A percentile compares a stretch with the other conserved stretches of the same genome.
Conservation (phyloP, 2,329 filamentous ascomycete genomes). For the Pseudogymnoascus sp. region DNA sequence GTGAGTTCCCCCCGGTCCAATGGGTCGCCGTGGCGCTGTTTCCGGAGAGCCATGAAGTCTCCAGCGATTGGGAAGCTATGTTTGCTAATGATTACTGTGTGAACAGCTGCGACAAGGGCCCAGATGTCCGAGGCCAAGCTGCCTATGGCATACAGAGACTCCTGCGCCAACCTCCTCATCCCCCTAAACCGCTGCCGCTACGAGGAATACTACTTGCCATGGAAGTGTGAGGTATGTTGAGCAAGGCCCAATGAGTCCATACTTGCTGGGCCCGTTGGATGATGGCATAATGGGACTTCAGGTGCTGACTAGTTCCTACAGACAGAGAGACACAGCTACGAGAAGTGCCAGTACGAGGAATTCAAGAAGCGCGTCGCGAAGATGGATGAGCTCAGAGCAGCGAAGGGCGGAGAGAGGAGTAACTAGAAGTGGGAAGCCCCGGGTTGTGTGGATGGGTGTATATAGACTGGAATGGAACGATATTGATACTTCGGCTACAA, state of each 20-base stretch:
- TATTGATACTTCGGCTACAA: conserved; percentile 2
- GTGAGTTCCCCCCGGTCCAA: conserved; percentile 20
- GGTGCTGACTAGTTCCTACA: conserved; percentile 35
- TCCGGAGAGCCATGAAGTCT: conserved; percentile 30
- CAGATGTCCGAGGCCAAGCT: conserved; percentile 90
- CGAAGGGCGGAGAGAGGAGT: conserved; percentile 77
- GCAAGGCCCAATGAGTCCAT: not conserved
- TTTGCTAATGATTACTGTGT: not conserved
- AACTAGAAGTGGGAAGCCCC: conserved; percentile 51
- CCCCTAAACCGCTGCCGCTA: conserved; percentile 91
- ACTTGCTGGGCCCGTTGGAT: not conserved
- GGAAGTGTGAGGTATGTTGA: conserved; percentile 85
- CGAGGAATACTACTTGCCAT: conserved; percentile 89
- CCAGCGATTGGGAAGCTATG: conserved; percentile 15
- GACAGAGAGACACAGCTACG: conserved; percentile 96
- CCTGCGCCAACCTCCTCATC: conserved; percentile 89
- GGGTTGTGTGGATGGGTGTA: conserved; percentile 18
- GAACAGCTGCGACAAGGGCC: conserved; percentile 69
- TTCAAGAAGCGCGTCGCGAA: conserved; percentile 98
- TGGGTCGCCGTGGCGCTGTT: conserved; percentile 15
- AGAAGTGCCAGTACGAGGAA: conserved; percentile 98
- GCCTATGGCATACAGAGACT: conserved; percentile 87
- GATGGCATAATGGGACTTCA: not conserved
- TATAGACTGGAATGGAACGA: conserved; percentile 18
- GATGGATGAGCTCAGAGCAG: conserved; percentile 91